Percentiles rank a stretch among this genome's conserved stretches.
These are phyloP conservation scores for Hymenoscyphus infarciens DNA, from an alignment of 2,329 filamentous ascomycete genomes.

Conservation along the genomic window DNA sequence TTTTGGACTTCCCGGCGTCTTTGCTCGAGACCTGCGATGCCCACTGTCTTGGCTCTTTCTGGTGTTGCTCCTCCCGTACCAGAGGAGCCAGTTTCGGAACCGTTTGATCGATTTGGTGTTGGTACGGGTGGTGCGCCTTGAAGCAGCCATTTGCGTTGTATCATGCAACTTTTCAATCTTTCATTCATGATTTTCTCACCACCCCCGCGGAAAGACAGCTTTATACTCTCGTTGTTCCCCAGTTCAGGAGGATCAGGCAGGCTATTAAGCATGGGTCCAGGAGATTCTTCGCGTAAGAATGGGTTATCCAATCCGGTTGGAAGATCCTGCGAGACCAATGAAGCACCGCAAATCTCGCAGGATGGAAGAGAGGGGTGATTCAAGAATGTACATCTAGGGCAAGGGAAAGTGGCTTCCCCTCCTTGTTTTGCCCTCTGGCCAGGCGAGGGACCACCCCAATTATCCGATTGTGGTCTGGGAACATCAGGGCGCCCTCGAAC, in stretches of 20 bases:
- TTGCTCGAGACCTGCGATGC: conserved; percentile 89
- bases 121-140: conserved; percentile 87
- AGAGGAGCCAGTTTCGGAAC: conserved; percentile 40
- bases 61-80: conserved; percentile 32
- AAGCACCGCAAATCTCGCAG: conserved; percentile 88
- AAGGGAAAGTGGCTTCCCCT: conserved; percentile 52
- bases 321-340: conserved; percentile 57
- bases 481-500: conserved; percentile 27
- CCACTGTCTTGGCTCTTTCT: conserved; percentile 60
- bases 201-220: conserved; percentile 85
- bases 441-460: conserved; percentile 16
- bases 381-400: conserved; percentile 86
- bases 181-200: conserved; percentile 91
- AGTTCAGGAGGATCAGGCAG: conserved; percentile 34
- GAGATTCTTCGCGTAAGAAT: conserved; percentile 64
- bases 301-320: conserved; percentile 41
- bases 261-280: conserved; percentile 61
- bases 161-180: conserved; percentile 78
- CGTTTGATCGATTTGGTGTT: conserved; percentile 45
- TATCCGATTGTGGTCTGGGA: conserved; percentile 26
- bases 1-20: conserved; percentile 79
- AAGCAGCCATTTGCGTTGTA: conserved; percentile 93
- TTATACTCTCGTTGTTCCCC: conserved; percentile 72
- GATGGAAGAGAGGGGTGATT: conserved; percentile 83
- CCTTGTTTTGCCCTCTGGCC: conserved; percentile 25